Evolutionary conservation across 129 eudicot genomes (phyloP).

Genomic region (Gnaphalium uliginosum): DNA sequence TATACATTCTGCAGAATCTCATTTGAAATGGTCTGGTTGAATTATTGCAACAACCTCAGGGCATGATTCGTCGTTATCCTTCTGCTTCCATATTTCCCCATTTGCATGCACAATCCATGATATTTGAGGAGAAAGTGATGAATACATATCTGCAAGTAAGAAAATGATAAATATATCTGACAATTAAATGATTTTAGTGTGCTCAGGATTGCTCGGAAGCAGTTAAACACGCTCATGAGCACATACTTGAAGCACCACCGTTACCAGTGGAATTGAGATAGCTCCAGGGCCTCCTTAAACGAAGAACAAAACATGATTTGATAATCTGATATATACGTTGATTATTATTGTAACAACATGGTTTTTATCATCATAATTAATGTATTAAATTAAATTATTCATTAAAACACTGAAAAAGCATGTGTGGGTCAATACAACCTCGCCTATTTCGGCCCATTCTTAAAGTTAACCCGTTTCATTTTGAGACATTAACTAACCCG

Average conservation of each 20-base stretch:
- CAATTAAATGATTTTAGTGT: neutral
- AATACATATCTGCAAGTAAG: slow-evolving; percentile 65
- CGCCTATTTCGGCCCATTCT: neutral
- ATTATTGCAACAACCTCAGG: slow-evolving; percentile 70
- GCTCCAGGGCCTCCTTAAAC: neutral
- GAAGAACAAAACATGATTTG: neutral
- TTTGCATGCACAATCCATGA: slow-evolving; percentile 87
- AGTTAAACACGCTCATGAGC: neutral
- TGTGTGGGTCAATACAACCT: neutral
- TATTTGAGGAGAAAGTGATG: slow-evolving; percentile 80
- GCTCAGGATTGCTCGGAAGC: neutral
- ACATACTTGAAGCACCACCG: neutral
- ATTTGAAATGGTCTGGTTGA: slow-evolving; percentile 74
- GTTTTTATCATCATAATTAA: neutral
- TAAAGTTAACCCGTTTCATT: no score
- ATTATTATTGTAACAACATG: neutral
- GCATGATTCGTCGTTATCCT: slow-evolving; percentile 65
- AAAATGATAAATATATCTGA: neutral
- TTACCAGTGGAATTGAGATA: no score
- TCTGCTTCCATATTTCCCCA: slow-evolving; percentile 90
- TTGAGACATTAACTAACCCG: no score
- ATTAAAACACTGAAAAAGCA: no score
- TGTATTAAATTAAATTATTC: no score
- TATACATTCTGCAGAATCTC: slow-evolving; percentile 13
- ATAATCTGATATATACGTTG: neutral